These are phyloP conservation scores for Fraxinus pennsylvanica DNA, from an alignment of 257 asterid species.

Conservation along the genomic window DNA sequence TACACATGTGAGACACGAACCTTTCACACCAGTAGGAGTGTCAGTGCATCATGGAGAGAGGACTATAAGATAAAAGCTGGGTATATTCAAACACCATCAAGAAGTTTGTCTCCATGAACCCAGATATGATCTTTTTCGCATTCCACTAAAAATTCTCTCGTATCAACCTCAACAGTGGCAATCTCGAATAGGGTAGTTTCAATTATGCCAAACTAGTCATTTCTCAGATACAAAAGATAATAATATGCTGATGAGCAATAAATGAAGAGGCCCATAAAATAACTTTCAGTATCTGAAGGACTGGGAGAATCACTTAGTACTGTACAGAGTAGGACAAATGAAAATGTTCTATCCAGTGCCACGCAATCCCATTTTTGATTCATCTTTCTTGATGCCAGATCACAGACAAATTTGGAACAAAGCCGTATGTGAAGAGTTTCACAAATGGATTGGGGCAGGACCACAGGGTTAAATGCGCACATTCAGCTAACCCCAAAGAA, in stretches of 20 bases:
- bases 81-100: slow-evolving; percentile 1
- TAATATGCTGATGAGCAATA: background rate
- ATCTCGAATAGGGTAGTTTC: background rate
- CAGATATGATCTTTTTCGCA: background rate
- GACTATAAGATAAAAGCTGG: background rate
- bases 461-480: background rate
- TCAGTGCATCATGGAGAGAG: too few relatives aligned
- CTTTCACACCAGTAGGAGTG: too few relatives aligned
- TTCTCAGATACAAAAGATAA: background rate
- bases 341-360: background rate
- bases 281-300: background rate
- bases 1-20: too few relatives aligned
- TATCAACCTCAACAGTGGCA: background rate
- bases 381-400: slow-evolving; percentile 15
- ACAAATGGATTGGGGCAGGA: slow-evolving; percentile 14
- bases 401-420: background rate
- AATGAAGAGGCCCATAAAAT: background rate
- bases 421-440: slow-evolving; percentile 1
- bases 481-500: slow-evolving; percentile 8
- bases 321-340: background rate
- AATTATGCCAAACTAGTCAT: background rate
- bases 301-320: background rate
- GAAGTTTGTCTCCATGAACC: slow-evolving; percentile 3
- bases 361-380: background rate
- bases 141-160: background rate